Base-by-base conservation (phyloP, 108 stramenopile species). In the Hondaea fermentalgiana region DNA sequence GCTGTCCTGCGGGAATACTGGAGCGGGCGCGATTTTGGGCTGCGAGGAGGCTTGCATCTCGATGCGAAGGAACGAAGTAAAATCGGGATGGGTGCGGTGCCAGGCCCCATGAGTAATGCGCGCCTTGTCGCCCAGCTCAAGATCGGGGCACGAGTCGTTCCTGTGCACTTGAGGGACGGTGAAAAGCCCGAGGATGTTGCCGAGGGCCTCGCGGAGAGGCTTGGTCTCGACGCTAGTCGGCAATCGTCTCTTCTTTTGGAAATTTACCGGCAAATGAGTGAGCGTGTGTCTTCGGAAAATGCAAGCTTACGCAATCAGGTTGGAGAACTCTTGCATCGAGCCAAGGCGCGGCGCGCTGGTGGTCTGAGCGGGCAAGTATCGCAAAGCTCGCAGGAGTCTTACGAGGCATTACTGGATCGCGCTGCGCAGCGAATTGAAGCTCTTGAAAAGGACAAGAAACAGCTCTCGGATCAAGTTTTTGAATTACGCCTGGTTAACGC, bases 1-100 rank as follows among this genome's bases (percentile, higher is more conserved):
- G 76, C 76, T 53, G 76, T 83, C 16, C 76, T 83, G n/a, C 76
- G 76, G 2, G 76, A 83, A 16, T 53, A 83, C 51, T 83, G 76
- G 76, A 25, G 76, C 76, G 76, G 76, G 76, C 45, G 51, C 8
- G 76, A 83, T 45, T 83, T 83, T 83, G 76, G 76, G 51, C 76
- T 83, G 45, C 45, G 76, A 45, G 45, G 49, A 8, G 51, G 51
- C 45, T 16, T 53, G 12, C 45, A 83, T 12, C 28, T 83, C 2
- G 43, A 3, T 5, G 45, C 76, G 16, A 83, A 53, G 76, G 23
- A 23, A 53, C 76, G 51, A 3, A 53, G 49, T 45, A 4, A n/a
- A 12, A 53, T 23, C 6, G 23, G 23, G 4, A 6, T 25, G 19
- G 49, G 49, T n/a, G 28, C 12, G 16, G 12, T 83, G 17, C n/a